phyloP scores from a whole-genome alignment of 768 basidiomycete species.

The Mycena sanguinolenta region DNA sequence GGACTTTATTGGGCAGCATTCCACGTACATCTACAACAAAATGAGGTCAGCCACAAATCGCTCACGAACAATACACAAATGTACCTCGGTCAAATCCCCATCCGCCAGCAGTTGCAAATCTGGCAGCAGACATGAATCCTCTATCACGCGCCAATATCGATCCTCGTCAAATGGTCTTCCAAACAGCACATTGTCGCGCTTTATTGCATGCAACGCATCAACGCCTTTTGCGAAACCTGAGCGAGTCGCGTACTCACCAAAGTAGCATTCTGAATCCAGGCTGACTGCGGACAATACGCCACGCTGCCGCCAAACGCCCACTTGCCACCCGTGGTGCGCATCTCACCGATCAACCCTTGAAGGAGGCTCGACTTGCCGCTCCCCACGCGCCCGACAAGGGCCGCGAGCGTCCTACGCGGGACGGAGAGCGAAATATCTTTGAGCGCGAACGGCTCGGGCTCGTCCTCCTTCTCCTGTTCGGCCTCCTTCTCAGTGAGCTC shows the following conservation, averaged over 20 bases:
- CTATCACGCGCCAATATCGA: slow-evolving; percentile 74
- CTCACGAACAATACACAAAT: too few species aligned
- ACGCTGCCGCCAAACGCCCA: slow-evolving; percentile 75
- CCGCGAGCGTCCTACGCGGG: slow-evolving; percentile 68
- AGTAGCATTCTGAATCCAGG: slow-evolving; percentile 83
- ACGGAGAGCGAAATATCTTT: slow-evolving; percentile 64
- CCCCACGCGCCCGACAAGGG: slow-evolving; percentile 78
- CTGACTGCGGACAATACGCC: slow-evolving; percentile 79
- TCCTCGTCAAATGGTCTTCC: slow-evolving; percentile 74
- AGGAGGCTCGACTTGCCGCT: slow-evolving; percentile 75
- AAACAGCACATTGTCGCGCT: slow-evolving; percentile 79
- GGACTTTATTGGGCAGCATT: too few species aligned
- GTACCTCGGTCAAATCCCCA: slow-evolving; percentile 80
- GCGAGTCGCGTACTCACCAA: slow-evolving; percentile 37
- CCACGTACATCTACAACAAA: too few species aligned
- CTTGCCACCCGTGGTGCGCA: slow-evolving; percentile 68
- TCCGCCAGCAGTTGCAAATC: slow-evolving; percentile 77
- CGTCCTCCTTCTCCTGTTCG: not conserved
- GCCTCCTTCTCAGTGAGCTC: slow-evolving; percentile 6
- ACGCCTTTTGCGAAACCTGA: not conserved
- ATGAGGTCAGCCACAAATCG: too few species aligned
- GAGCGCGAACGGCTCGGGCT: slow-evolving; percentile 62
- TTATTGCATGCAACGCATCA: not conserved
- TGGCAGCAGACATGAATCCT: slow-evolving; percentile 68
- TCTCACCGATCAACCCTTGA: slow-evolving; percentile 80